Conservation (phyloP, 176 grass and related monocot species). For the Ananas comosus region DNA sequence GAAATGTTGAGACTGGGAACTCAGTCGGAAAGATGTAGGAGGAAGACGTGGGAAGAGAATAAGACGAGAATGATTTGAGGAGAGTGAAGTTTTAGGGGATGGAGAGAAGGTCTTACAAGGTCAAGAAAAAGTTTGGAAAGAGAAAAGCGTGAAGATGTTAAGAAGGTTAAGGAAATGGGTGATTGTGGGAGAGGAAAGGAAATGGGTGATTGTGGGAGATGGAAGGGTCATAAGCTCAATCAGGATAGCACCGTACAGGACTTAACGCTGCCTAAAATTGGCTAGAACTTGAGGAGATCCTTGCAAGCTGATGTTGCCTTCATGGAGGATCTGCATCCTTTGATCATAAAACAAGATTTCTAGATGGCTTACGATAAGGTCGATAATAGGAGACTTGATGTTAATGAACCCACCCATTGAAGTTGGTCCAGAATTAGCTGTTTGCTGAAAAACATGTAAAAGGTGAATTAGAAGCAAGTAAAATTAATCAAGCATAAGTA, state of each 20-base stretch:
- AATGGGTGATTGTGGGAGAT: background rate
- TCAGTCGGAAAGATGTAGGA: background rate
- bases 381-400: no score
- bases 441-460: background rate
- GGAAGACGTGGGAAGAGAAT: background rate
- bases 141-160: background rate
- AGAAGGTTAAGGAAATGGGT: slow-evolving; percentile 57
- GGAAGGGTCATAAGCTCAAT: slow-evolving; percentile 25
- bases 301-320: no score
- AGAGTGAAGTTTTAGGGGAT: no score
- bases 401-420: no score
- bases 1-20: background rate
- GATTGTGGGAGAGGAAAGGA: background rate
- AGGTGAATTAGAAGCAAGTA: background rate
- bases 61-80: background rate
- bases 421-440: no score
- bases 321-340: no score
- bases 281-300: background rate
- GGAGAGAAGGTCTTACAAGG: slow-evolving; percentile 46
- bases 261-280: background rate
- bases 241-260: slow-evolving; percentile 19
- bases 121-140: slow-evolving; percentile 54
- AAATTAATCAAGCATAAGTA: background rate
- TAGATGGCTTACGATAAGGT: background rate
- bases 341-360: background rate